A percentile compares a stretch with the other conserved stretches of the same genome.
Evolutionary conservation across 306 rosid species (phyloP).

Genomic region (Cicer pinnatifidum): DNA sequence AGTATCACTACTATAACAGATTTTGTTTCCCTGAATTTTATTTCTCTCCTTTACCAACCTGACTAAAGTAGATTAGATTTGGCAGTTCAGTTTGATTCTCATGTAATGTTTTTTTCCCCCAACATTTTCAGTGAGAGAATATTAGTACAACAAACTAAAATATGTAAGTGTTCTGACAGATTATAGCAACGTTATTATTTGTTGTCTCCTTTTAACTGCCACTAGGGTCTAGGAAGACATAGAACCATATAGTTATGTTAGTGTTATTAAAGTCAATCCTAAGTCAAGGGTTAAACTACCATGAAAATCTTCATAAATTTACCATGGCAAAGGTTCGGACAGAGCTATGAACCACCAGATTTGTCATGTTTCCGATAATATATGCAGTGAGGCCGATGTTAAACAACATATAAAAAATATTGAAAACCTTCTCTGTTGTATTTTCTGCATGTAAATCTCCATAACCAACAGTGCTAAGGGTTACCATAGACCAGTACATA

Average conservation of each 20-base stretch:
- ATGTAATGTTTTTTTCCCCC: neutral
- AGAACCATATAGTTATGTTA: slow-evolving; percentile 12
- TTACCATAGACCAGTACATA: slow-evolving; percentile 80
- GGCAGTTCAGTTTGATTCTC: neutral
- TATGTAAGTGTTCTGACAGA: neutral
- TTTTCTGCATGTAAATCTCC: slow-evolving; percentile 90
- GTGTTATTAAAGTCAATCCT: slow-evolving; percentile 26
- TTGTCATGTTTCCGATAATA: slow-evolving; percentile 89
- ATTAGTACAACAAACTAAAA: neutral
- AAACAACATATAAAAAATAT: slow-evolving; percentile 74
- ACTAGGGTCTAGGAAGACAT: neutral
- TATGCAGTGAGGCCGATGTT: slow-evolving; percentile 90
- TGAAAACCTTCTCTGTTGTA: slow-evolving; percentile 71
- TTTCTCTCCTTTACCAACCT: neutral
- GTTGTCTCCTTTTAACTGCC: neutral
- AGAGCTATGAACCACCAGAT: slow-evolving; percentile 76
- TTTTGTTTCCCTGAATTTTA: no score
- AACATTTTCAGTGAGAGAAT: slow-evolving; percentile 2
- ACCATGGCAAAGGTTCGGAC: slow-evolving; percentile 62
- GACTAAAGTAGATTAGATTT: neutral
- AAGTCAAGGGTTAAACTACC: slow-evolving; percentile 26
- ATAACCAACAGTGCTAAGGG: slow-evolving; percentile 88
- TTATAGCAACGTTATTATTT: neutral
- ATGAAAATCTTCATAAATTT: slow-evolving; percentile 12
- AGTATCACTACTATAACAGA: no score